These are phyloP conservation scores for Pyricularia grisea DNA, from an alignment of 2,329 filamentous ascomycete species.

Conservation along the genomic window DNA sequence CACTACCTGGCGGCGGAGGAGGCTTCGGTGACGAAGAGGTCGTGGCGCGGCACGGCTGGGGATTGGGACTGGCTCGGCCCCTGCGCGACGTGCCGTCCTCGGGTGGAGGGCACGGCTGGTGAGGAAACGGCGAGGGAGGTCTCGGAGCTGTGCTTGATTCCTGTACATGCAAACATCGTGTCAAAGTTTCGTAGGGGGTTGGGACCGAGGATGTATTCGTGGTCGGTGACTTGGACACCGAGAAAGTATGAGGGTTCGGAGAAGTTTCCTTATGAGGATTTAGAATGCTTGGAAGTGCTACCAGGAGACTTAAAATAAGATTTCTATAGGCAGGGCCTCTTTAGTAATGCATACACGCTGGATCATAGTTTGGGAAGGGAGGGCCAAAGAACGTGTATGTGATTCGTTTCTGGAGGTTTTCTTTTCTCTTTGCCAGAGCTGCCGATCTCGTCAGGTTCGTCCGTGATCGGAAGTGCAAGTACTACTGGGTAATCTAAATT, in stretches of 20 bases:
- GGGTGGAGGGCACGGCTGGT: not conserved
- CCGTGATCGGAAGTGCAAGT: not conserved
- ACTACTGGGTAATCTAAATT: not conserved
- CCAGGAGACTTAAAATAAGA: not conserved
- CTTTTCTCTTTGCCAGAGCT: not conserved
- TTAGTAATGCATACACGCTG: not conserved
- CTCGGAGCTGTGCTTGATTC: not conserved
- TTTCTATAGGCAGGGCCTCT: not conserved
- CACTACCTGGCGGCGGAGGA: not conserved
- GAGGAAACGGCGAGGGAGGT: not conserved
- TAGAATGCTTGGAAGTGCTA: not conserved
- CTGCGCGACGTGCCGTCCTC: not conserved
- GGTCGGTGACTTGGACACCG: conserved; percentile 1
- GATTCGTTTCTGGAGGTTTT: no score
- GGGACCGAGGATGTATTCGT: not conserved
- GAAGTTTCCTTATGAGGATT: not conserved
- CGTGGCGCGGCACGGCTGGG: not conserved
- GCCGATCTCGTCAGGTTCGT: not conserved
- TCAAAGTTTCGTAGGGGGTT: not conserved
- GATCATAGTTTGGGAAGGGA: not conserved
- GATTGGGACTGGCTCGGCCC: not conserved
- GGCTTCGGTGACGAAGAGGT: not conserved
- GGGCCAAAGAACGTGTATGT: not conserved
- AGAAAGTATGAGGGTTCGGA: not conserved
- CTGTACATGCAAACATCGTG: not conserved